Evolutionary conservation across 163 green algal genomes (phyloP), one percentile per base, ranked within the genome.

Genomic region (Scenedesmus sp.): DNA sequence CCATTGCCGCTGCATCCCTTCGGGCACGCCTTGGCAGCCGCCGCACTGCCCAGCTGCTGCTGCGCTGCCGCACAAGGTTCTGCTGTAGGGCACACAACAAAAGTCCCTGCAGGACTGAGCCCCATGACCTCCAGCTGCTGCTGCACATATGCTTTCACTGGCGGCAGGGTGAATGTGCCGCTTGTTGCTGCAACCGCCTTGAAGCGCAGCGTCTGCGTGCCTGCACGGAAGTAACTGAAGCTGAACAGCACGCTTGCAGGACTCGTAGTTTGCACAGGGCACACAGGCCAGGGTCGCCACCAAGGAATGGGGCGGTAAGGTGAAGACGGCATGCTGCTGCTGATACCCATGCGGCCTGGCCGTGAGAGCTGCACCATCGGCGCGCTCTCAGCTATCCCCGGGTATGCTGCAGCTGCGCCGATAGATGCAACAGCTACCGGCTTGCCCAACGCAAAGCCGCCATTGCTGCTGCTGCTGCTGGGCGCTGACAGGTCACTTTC

Each of bases 51-150:
- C 57, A 62, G 20, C 4, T 46, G 56, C 74, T 60, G 52, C 46
- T 82, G 60, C 52, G 79, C 59, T n/a, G 62, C 89, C 3, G 81
- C 23, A 26, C 88, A 92, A 1, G 66, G n/a, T 23, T 54, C 81
- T 10, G 77, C 77, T 64, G 88, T 92, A 18, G 76, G 67, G 64
- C 93, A 94, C 52, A 96, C 92, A 20, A 20, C 74, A 34, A 96
- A 94, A n/a, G 15, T 60, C 1, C 93, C 92, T 8, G 87, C 93
- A 7, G 91, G 83, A 20, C 92, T 94, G 16, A 95, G 85, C 8
- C 95, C 95, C 93, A 96, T 96, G 12, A 97, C 89, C 93, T 97
- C 95, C 3, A 95, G 94, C 90, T 97, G 96, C 77, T 93, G 73
- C 64, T 94, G 89, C n/a, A 94, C 94, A 57, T 60, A 96, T 3